Base-by-base conservation (phyloP, 75 land plant genomes). In the Sequoiadendron giganteum region DNA sequence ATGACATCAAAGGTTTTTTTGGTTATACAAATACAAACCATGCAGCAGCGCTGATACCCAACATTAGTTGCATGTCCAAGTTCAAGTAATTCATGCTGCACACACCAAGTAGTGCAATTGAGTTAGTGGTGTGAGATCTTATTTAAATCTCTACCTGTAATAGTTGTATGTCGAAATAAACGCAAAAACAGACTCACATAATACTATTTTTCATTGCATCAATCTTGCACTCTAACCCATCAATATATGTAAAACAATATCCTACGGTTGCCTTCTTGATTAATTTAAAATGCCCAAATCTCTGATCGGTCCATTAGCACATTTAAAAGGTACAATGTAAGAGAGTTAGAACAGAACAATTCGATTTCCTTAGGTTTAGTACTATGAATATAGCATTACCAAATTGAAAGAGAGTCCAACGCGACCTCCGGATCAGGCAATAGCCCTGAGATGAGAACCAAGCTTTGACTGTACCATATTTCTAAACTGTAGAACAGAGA, bases 21-120 rank as follows among this genome's bases (percentile, higher is more conserved):
- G 11, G 76, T 10, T 30, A 32, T 72, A n/a, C 10, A 30, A 8
- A 93, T 72, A 72, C 76, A 47, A 3, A 93, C 93, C 92, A 91
- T 55, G 88, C 87, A 83, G 92, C 92, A 36, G 92, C 86, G 78
- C 77, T 85, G 70, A 93, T 54, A 61, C 90, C 91, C 84, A 91
- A n/a, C 89, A 93, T 89, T 52, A 86, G 58, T 70, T 52, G 48
- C 88, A 92, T 83, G 81, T 92, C 91, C 90, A 89, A 90, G 68
- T 88, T 89, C 86, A 72, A 77, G 78, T 92, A 90, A 40, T 92
- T 93, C 86, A 88, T 91, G 78, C 96, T 92, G 91, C 76, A 87
- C 36, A 72, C 34, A 30, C 11, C 14, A 32, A 30, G 1, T 72
- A 58, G 30, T 8, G 0, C n/a, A 8, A 32, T 0, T 72, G 10